Evolutionary conservation across 306 rosid genomes (phyloP), one percentile per base, ranked within the genome.

Genomic region (Inga leiocalycina): DNA sequence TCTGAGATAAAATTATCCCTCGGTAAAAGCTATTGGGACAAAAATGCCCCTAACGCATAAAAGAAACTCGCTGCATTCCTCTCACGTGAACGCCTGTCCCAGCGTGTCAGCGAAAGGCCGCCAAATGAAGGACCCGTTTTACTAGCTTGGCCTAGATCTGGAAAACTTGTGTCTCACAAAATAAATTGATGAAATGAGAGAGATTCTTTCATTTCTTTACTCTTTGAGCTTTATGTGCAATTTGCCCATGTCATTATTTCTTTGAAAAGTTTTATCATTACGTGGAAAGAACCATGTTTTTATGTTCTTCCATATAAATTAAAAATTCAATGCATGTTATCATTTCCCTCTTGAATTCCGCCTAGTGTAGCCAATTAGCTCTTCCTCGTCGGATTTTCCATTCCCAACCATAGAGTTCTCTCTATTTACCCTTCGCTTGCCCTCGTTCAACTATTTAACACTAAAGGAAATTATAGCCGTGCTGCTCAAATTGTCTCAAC

Each of bases 211-310:
- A 19, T 30, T 72, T 84, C 80, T 84, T 84, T 82, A 70, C 76
- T 54, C 86, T 64, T 79, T 46, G 77, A 79, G 78, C 82, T 82
- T 75, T 56, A 61, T 54, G 81, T 56, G 46, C 37, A 67, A 57
- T 84, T 84, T 82, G 69, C 70, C 74, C 84, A 46, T 78, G 44
- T 62, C 78, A 82, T 84, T 44, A 75, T 81, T 80, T 64, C 80
- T 81, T 81, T 82, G 84, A 84, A 84, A 87, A 84, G 88, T 82
- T 85, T 74, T 75, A 66, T 73, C 85, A 73, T 73, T 65, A 78
- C 77, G 71, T 81, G 85, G 83, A 81, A 85, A 78, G 61, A 78
- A 43, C 74, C 12, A 32, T 27, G 22, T 45, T 30, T 24, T 77
- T 30, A 4, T 13, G 68, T 12, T 62, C 16, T 27, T 27, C 14